A percentile compares a stretch with the other conserved stretches of the same genome.
Conservation (phyloP, 208 protist genomes). For the Trypanosoma congolense region DNA sequence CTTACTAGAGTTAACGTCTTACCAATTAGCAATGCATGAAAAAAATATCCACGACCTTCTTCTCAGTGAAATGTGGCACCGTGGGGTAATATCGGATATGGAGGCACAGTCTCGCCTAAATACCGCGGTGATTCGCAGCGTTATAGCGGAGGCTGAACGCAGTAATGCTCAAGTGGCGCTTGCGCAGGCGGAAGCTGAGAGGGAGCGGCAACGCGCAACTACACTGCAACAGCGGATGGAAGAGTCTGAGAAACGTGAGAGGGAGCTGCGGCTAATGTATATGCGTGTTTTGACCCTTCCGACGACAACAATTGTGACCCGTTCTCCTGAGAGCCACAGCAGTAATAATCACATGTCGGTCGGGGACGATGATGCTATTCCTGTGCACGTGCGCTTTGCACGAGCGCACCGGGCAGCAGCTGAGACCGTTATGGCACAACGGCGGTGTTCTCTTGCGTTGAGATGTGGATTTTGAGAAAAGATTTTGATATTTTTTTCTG, state of each 20-base stretch:
- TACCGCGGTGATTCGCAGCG: background rate
- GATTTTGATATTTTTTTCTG: too few relatives aligned
- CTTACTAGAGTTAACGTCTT: background rate
- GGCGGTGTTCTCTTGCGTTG: constrained; percentile 4
- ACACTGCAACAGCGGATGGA: constrained; percentile 12
- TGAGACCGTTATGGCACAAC: constrained; percentile 45
- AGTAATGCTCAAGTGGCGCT: background rate
- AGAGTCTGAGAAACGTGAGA: constrained; percentile 21
- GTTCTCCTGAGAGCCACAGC: background rate
- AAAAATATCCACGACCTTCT: background rate
- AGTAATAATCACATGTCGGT: background rate
- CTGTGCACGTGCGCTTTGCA: constrained; percentile 71
- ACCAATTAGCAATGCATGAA: background rate
- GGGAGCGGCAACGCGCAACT: background rate
- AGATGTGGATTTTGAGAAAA: too few relatives aligned
- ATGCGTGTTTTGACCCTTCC: constrained; percentile 45
- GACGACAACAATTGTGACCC: constrained; percentile 35
- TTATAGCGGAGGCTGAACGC: background rate
- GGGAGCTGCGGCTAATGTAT: constrained; percentile 41
- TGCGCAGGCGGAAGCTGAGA: constrained; percentile 11
- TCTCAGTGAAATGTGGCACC: background rate
- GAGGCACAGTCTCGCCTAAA: background rate
- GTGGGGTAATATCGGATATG: background rate
- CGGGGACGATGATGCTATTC: constrained; percentile 31
- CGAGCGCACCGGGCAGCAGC: constrained; percentile 73